A percentile compares a stretch with the other conserved stretches of the same genome.
phyloP scores from a whole-genome alignment of 2,329 filamentous ascomycete species.

The Fusarium sp. region DNA sequence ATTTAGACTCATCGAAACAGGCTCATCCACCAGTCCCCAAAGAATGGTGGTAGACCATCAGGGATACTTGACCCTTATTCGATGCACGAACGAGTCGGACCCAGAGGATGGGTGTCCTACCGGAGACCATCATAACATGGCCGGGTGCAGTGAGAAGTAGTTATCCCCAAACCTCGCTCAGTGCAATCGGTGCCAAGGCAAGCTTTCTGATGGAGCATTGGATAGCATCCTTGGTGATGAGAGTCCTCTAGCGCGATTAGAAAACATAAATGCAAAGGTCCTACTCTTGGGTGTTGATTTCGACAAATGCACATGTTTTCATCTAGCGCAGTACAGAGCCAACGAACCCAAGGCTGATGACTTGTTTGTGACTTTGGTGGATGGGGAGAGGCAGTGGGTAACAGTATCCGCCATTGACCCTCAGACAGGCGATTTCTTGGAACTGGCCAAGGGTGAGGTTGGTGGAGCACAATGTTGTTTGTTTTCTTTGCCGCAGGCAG shows the following conservation, averaged over 20 bases:
- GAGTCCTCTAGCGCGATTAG: slow-evolving; percentile 1
- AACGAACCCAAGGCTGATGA: background rate
- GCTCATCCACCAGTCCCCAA: background rate
- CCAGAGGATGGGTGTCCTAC: slow-evolving; percentile 3
- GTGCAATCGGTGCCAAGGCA: slow-evolving; percentile 5
- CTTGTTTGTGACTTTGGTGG: background rate
- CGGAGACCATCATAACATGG: slow-evolving; percentile 6
- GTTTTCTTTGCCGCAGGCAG: background rate
- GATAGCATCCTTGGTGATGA: slow-evolving; percentile 8
- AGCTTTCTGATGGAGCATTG: background rate
- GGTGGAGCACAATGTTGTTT: background rate
- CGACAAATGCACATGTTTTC: slow-evolving; percentile 11
- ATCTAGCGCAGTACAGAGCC: slow-evolving; percentile 17
- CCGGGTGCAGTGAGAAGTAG: slow-evolving; percentile 8
- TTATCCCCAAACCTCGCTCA: slow-evolving; percentile 15
- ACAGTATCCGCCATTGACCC: background rate
- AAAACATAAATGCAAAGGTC: background rate
- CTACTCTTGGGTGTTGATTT: background rate
- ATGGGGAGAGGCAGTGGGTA: background rate
- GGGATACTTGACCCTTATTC: background rate
- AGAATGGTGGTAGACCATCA: slow-evolving; percentile 15
- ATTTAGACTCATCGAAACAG: slow-evolving; percentile 4
- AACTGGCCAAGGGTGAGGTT: background rate
- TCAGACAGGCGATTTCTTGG: background rate
- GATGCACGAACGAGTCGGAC: background rate